Percentiles rank a stretch among this genome's conserved stretches.
Conservation (phyloP, 148 eudicot species). For the Arctostaphylos glauca region DNA sequence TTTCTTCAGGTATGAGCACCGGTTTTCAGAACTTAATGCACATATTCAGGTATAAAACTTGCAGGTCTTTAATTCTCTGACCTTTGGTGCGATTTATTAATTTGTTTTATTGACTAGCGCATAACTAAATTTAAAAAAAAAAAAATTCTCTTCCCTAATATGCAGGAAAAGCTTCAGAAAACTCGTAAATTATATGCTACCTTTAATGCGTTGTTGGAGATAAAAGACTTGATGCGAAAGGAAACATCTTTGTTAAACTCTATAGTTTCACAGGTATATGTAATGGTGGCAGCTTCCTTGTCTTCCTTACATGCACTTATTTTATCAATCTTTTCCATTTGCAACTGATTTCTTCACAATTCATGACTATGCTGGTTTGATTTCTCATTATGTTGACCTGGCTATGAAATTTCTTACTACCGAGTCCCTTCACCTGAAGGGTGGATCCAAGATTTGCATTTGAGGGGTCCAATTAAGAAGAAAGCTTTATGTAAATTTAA, state of each 20-base stretch:
- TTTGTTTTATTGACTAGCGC: neutral
- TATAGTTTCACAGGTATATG: slow-evolving; percentile 58
- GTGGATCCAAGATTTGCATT: no score
- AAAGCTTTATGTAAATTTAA: no score
- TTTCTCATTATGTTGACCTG: neutral
- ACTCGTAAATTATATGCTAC: slow-evolving; percentile 70
- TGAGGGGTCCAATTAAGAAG: no score
- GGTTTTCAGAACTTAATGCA: slow-evolving; percentile 59
- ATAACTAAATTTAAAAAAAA: neutral
- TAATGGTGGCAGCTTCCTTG: neutral
- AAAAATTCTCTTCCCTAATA: slow-evolving; percentile 2
- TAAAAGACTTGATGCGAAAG: slow-evolving; percentile 69
- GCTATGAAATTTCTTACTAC: neutral
- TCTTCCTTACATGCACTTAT: neutral
- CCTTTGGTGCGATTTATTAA: neutral
- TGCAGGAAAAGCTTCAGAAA: slow-evolving; percentile 53
- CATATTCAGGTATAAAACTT: slow-evolving; percentile 51
- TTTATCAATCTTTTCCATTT: neutral
- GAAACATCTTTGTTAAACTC: slow-evolving; percentile 76
- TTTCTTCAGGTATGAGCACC: slow-evolving; percentile 63
- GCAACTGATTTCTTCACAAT: neutral
- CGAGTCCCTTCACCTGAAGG: neutral
- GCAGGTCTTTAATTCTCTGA: neutral
- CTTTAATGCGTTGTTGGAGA: slow-evolving; percentile 65
- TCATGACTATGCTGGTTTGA: neutral